Evolutionary conservation across 225 moss, liverwort and hornwort species (phyloP).

Genomic region (Bryoerythrophyllum caledonicum): DNA sequence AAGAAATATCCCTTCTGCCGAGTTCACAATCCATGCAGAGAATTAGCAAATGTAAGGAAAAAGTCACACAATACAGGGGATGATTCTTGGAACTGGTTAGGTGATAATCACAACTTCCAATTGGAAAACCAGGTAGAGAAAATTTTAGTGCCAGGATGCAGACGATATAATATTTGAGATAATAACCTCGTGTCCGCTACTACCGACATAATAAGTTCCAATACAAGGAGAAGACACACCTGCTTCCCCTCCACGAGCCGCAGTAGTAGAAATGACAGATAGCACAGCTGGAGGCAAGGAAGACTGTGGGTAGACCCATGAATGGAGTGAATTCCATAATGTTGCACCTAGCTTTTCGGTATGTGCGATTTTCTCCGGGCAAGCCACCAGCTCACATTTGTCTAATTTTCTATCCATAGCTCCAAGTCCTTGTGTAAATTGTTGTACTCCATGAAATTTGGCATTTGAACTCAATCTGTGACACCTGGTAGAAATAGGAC

Average conservation of each 20-base stretch:
- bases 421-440: conserved; percentile 45
- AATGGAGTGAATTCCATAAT: conserved; percentile 43
- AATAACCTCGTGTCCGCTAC: not conserved
- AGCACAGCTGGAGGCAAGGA: conserved; percentile 31
- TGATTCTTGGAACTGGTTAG: not conserved
- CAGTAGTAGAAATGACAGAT: conserved; percentile 28
- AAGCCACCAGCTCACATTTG: conserved; percentile 15
- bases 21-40: conserved; percentile 11
- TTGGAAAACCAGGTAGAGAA: not conserved
- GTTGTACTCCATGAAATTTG: conserved; percentile 57
- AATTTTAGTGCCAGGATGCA: not conserved
- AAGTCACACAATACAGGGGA: not conserved
- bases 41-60: not conserved
- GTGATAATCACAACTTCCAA: not conserved
- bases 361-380: conserved; percentile 3
- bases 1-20: conserved; percentile 44
- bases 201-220: not conserved
- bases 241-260: conserved; percentile 33
- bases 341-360: conserved; percentile 25
- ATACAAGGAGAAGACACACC: conserved; percentile 10
- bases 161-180: not conserved
- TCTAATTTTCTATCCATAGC: conserved; percentile 17
- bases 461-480: conserved; percentile 48
- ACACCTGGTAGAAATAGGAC: conserved; percentile 47
- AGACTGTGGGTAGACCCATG: conserved; percentile 38